Base-by-base conservation (phyloP, 208 protist genomes). In the Trypanosoma melophagium region DNA sequence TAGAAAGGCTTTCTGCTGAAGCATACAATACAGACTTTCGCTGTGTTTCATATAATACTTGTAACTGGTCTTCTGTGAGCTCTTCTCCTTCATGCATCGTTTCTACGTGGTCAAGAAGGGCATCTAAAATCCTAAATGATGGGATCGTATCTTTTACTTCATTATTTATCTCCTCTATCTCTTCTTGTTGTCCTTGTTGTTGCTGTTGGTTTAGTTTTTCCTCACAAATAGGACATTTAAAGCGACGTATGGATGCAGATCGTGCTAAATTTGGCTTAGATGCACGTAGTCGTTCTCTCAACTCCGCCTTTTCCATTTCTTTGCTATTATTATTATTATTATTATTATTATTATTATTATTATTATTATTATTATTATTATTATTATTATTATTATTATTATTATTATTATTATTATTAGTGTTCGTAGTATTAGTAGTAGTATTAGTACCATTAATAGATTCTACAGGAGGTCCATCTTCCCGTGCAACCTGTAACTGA, bases 81-180 rank as follows among this genome's bases (percentile, higher is more conserved):
- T 74, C 71, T 35, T 57, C 53, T 38, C 19, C 63, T 13, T 56
- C 70, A 58, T 88, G 79, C 51, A 47, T 60, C 9, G 58, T 40
- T 17, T 83, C 80, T n/a, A 93, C 50, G 70, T 93, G 87, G 53
- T 87, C 78, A 35, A 86, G 62, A 56, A 93, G 55, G 1, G 80
- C 73, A 51, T 89, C 82, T 40, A 93, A 68, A 1, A 93, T 38
- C 5, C 87, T 74, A 62, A 84, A 92, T 4, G 77, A 79, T 16
- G 61, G 64, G 60, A 76, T 28, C 25, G 42, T 53, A 50, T 21
- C 41, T 8, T 0, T 14, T 50, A 12, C 44, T 17, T 3, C 7
- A 19, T 40, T 44, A 21, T 10, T 22, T 44, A 28, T 38, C 41
- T 38, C 49, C 7, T 8, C 49, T 24, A 8, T 21, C 7, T 22